Percentiles rank a stretch among this genome's conserved stretches.
These are phyloP conservation scores for Rhinocladiella similis DNA, from an alignment of 2,329 filamentous ascomycete species.

Conservation along the genomic window DNA sequence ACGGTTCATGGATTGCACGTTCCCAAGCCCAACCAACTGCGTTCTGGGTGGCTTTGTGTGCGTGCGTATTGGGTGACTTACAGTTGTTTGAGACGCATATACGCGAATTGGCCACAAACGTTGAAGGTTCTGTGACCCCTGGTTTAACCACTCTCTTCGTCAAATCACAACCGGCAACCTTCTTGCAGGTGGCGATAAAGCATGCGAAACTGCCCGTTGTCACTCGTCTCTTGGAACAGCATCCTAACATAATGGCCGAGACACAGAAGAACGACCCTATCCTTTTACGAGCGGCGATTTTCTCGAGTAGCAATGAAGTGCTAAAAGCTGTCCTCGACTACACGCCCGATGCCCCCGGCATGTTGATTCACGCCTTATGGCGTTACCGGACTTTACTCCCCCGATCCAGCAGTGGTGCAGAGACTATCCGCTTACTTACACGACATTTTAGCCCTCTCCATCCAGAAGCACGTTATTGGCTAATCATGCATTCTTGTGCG, in stretches of 20 bases:
- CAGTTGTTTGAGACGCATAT: conserved; percentile 6
- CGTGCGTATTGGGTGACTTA: conserved; percentile 12
- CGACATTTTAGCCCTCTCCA: conserved; percentile 2
- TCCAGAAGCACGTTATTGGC: conserved; percentile 1
- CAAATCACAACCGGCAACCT: neutral
- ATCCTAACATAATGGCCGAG: conserved; percentile 8
- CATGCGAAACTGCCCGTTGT: conserved; percentile 8
- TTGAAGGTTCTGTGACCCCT: neutral
- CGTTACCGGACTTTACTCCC: conserved; percentile 3
- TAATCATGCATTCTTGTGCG: conserved; percentile 12
- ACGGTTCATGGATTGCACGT: neutral
- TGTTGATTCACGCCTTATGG: conserved; percentile 7
- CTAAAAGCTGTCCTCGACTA: conserved; percentile 13
- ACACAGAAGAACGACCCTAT: neutral
- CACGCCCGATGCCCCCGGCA: conserved; percentile 6
- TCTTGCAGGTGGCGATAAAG: conserved; percentile 11
- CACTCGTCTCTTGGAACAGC: conserved; percentile 4
- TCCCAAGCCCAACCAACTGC: neutral
- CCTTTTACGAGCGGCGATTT: conserved; percentile 10
- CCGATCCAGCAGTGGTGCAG: conserved; percentile 10
- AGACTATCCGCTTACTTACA: conserved; percentile 6
- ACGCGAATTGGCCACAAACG: neutral
- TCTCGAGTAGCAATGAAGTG: conserved; percentile 5
- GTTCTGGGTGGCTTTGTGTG: conserved; percentile 15
- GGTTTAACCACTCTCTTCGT: neutral